Conservation (phyloP, 345 rosid genomes). For the Camelina laxa region DNA sequence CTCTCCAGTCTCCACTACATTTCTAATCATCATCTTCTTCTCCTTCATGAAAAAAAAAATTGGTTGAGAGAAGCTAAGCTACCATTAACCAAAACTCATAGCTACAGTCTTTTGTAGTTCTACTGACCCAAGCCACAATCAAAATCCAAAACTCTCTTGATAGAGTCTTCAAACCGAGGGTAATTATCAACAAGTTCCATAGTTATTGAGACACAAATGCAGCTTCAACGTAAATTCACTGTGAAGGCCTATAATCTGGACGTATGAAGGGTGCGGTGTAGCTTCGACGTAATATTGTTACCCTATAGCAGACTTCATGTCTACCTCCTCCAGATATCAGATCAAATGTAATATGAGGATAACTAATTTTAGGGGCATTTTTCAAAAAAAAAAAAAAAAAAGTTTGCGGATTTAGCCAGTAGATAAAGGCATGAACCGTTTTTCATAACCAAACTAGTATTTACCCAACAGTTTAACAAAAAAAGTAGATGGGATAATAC, state of each 20-base stretch:
- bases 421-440: no score
- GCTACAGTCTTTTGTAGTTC: conserved; percentile 6
- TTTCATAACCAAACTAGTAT: no score
- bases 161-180: background rate
- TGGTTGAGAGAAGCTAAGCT: conserved; percentile 5
- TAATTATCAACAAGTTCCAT: background rate
- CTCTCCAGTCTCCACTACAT: background rate
- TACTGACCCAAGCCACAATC: background rate
- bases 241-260: background rate
- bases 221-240: background rate
- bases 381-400: no score
- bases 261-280: background rate
- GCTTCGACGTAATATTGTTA: background rate
- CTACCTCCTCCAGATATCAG: no score
- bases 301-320: background rate
- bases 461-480: no score
- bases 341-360: no score
- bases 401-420: no score
- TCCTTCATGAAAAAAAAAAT: background rate
- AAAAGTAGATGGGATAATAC: no score
- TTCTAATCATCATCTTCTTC: background rate
- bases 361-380: no score
- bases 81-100: background rate
- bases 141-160: background rate
- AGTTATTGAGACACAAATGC: background rate